Conservation (phyloP, 2,329 filamentous ascomycete genomes). For the Saccharata proteae region DNA sequence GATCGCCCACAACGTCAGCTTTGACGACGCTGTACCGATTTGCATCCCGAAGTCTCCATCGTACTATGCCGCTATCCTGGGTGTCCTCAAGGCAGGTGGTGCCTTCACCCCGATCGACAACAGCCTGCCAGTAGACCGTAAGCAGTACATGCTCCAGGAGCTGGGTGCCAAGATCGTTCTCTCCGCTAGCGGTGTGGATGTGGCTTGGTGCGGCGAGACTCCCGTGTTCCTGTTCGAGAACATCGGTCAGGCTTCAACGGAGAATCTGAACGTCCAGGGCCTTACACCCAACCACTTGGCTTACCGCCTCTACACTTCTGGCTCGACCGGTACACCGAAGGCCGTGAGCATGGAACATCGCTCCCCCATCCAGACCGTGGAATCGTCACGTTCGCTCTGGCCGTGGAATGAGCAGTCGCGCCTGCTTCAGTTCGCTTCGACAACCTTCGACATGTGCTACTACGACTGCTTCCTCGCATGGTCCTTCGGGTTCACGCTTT, state of each 20-base stretch:
- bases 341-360: conserved; percentile 31
- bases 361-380: conserved; percentile 29
- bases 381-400: conserved; percentile 24
- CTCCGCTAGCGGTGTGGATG: conserved; percentile 8
- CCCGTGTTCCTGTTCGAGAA: conserved; percentile 9
- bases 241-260: conserved; percentile 9
- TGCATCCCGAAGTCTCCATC: conserved; percentile 21
- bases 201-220: conserved; percentile 9
- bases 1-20: conserved; percentile 12
- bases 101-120: conserved; percentile 26
- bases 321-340: conserved; percentile 32
- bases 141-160: conserved; percentile 22
- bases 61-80: conserved; percentile 26
- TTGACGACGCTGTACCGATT: conserved; percentile 24
- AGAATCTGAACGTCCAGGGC: conserved; percentile 12
- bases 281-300: conserved; percentile 21
- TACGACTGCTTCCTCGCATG: conserved; percentile 36
- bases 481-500: conserved; percentile 31
- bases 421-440: conserved; percentile 31
- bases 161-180: conserved; percentile 20
- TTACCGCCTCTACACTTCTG: conserved; percentile 33
- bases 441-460: conserved; percentile 35
- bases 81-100: conserved; percentile 27
- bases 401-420: conserved; percentile 27
- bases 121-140: conserved; percentile 22